phyloP scores from a whole-genome alignment of 139 green algal genomes.

The Haematococcus sp. region DNA sequence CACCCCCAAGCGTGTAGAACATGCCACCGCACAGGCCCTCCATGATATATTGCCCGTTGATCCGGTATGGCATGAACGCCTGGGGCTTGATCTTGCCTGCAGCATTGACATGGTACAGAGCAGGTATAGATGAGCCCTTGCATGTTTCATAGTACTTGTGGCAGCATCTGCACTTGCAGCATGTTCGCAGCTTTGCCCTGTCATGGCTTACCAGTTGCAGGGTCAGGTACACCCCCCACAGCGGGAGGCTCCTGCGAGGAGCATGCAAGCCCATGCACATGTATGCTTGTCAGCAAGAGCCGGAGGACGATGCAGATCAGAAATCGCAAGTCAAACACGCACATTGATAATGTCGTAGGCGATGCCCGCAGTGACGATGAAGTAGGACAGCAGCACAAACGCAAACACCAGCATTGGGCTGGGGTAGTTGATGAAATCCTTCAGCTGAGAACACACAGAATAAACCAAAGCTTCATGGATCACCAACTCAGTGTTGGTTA shows the following conservation, averaged over 20 bases:
- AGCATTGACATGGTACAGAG: no score
- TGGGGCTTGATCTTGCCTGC: slow-evolving; percentile 42
- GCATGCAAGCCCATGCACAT: no score
- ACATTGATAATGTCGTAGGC: slow-evolving; percentile 45
- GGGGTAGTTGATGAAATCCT: slow-evolving; percentile 6
- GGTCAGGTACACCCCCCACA: slow-evolving; percentile 29
- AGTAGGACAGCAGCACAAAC: slow-evolving; percentile 42
- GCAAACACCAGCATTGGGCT: slow-evolving; percentile 28
- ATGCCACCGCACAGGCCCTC: slow-evolving; percentile 62
- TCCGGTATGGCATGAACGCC: slow-evolving; percentile 57
- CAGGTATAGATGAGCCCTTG: no score
- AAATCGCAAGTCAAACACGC: no score
- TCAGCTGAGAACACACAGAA: background rate
- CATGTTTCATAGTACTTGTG: no score
- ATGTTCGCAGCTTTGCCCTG: no score
- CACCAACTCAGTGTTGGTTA: no score
- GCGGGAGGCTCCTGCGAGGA: slow-evolving; percentile 41
- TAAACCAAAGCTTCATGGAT: no score
- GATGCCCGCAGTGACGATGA: slow-evolving; percentile 50
- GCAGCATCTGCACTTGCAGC: no score
- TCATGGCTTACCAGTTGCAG: slow-evolving; percentile 29
- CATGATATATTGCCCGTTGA: slow-evolving; percentile 71
- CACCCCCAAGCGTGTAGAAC: slow-evolving; percentile 62
- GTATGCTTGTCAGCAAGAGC: no score
- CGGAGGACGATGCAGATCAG: no score